These are phyloP conservation scores for Epichloe gansuensis DNA, from an alignment of 2,329 filamentous ascomycete genomes.

Conservation along the genomic window DNA sequence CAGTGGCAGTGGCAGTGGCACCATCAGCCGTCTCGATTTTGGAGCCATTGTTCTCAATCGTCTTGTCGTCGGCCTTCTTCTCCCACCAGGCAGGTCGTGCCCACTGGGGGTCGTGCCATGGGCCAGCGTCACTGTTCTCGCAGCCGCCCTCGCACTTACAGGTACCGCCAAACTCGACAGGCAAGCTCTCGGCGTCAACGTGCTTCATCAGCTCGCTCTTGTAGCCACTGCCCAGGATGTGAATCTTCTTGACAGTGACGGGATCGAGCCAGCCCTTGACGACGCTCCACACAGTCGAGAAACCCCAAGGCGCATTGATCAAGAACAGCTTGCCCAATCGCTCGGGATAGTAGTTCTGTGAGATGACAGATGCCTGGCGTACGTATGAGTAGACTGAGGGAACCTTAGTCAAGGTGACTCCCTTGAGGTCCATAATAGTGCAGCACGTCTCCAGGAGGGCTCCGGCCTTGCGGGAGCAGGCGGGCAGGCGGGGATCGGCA, in stretches of 20 bases:
- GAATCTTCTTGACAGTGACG: conserved; percentile 91
- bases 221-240: conserved; percentile 73
- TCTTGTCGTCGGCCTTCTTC: conserved; percentile 27
- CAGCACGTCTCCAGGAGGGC: conserved; percentile 93
- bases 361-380: conserved; percentile 71
- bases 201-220: conserved; percentile 74
- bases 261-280: conserved; percentile 94
- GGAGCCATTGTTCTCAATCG: conserved; percentile 28
- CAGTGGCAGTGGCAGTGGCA: conserved; percentile 10
- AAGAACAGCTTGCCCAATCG: conserved; percentile 90
- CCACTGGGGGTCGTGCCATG: conserved; percentile 64
- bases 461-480: conserved; percentile 84
- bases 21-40: conserved; percentile 22
- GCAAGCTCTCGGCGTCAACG: conserved; percentile 80
- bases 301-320: conserved; percentile 97
- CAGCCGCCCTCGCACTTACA: conserved; percentile 79
- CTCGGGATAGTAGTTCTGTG: conserved; percentile 98
- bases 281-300: conserved; percentile 70
- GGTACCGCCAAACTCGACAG: conserved; percentile 68
- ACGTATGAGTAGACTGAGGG: conserved; percentile 82
- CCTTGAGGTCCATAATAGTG: conserved; percentile 96
- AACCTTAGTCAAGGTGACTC: conserved; percentile 71
- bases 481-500: conserved; percentile 81
- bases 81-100: conserved; percentile 52
- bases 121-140: conserved; percentile 74